phyloP scores from a whole-genome alignment of 768 basidiomycete genomes.

The Cubamyces lactineus region DNA sequence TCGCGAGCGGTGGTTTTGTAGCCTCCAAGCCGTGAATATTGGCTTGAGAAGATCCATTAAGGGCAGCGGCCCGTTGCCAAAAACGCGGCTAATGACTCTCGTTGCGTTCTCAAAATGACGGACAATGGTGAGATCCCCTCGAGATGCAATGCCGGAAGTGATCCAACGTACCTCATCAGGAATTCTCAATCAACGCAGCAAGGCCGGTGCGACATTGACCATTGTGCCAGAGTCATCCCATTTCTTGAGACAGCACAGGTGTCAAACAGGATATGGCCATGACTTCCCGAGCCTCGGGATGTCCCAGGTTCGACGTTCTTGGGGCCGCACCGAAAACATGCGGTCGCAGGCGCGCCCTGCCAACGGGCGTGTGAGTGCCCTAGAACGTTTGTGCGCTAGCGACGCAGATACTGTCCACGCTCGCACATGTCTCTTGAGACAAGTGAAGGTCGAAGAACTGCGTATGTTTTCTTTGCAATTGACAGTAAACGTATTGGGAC shows the following conservation, averaged over 20 bases:
- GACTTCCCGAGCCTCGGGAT: conserved; percentile 16
- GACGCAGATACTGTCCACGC: conserved; percentile 4
- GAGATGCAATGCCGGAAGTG: conserved; percentile 22
- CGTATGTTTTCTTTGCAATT: conserved; percentile 3
- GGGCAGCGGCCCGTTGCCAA: conserved; percentile 14
- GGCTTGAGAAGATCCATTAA: conserved; percentile 16
- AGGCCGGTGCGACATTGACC: conserved; percentile 9
- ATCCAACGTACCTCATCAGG: conserved; percentile 22
- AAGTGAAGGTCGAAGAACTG: background rate
- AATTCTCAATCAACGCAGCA: conserved; percentile 13
- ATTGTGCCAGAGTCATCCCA: conserved; percentile 11
- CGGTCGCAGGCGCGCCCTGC: conserved; percentile 19
- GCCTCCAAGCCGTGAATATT: conserved; percentile 8
- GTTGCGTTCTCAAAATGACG: conserved; percentile 19
- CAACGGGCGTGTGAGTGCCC: conserved; percentile 20
- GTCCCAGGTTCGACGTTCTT: conserved; percentile 23
- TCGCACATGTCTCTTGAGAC: background rate
- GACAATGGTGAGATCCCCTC: conserved; percentile 25
- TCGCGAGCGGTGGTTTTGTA: conserved; percentile 24
- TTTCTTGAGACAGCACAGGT: conserved; percentile 5
- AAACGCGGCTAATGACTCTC: conserved; percentile 24
- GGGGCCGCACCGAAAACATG: conserved; percentile 25
- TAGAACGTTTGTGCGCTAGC: conserved; percentile 18
- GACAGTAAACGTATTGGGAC: background rate
- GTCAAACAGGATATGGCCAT: conserved; percentile 18